phyloP scores from a whole-genome alignment of 306 rosid genomes.

The Lathyrus tuberosus region DNA sequence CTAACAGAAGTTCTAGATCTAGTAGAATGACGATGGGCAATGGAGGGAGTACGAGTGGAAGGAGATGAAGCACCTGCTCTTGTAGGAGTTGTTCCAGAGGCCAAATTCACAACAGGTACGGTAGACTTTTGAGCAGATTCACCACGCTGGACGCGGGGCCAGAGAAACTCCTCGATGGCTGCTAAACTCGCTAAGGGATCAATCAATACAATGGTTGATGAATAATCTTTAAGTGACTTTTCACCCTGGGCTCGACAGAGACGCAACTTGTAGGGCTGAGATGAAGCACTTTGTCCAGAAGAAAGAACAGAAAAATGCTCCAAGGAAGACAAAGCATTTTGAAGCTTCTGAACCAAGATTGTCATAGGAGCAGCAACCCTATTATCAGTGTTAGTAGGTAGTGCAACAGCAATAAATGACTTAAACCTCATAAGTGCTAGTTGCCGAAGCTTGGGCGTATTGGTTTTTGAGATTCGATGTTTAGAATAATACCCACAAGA shows the following conservation, averaged over 20 bases:
- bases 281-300: constrained; percentile 84
- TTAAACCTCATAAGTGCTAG: constrained; percentile 84
- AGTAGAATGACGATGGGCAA: constrained; percentile 77
- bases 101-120: constrained; percentile 71
- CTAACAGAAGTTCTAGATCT: constrained; percentile 83
- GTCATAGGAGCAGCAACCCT: constrained; percentile 66
- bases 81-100: constrained; percentile 73
- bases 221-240: constrained; percentile 85
- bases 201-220: constrained; percentile 86
- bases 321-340: constrained; percentile 92
- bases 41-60: constrained; percentile 62
- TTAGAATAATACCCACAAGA: constrained; percentile 88
- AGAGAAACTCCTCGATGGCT: constrained; percentile 95
- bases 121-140: constrained; percentile 80
- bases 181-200: constrained; percentile 97
- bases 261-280: constrained; percentile 94
- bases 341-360: constrained; percentile 92
- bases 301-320: constrained; percentile 98
- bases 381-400: constrained; percentile 55
- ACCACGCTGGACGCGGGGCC: constrained; percentile 92
- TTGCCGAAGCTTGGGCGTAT: constrained; percentile 78
- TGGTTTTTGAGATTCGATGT: constrained; percentile 68
- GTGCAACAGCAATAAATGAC: constrained; percentile 84
- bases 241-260: constrained; percentile 97
- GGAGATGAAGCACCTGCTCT: constrained; percentile 78